phyloP scores from a whole-genome alignment of 1,284 basidiomycete genomes.

The Pterula multifida region DNA sequence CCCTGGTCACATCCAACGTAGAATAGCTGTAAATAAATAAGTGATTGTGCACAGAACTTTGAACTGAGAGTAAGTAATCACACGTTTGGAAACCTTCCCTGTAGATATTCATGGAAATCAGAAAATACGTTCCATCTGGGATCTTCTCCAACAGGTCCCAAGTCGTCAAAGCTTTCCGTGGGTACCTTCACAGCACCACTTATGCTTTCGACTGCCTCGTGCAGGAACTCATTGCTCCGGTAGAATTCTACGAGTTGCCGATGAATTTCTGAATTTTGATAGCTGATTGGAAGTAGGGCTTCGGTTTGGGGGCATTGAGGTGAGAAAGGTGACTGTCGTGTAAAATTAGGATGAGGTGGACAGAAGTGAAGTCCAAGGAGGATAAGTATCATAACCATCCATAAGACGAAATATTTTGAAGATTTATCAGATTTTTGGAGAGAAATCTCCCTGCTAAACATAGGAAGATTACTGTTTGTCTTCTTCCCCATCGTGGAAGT shows the following conservation, averaged over 20 bases:
- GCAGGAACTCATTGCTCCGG: neutral
- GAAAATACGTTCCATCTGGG: neutral
- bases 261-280: neutral
- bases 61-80: neutral
- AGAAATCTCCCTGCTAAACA: too few species aligned
- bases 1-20: neutral
- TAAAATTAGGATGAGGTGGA: too few species aligned
- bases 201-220: neutral
- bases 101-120: neutral
- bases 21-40: neutral
- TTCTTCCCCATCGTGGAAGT: too few species aligned
- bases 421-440: too few species aligned
- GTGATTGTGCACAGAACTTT: neutral
- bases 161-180: conserved; percentile 1
- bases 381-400: too few species aligned
- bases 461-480: too few species aligned
- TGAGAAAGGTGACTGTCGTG: too few species aligned
- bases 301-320: neutral
- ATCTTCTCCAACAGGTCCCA: neutral
- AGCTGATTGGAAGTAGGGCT: neutral
- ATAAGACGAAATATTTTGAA: too few species aligned
- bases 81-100: neutral
- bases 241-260: neutral
- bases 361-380: too few species aligned
- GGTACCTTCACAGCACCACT: conserved; percentile 1